phyloP scores from a whole-genome alignment of 192 early-diverging fungal genomes.

The Rhizoclosmatium sp. region DNA sequence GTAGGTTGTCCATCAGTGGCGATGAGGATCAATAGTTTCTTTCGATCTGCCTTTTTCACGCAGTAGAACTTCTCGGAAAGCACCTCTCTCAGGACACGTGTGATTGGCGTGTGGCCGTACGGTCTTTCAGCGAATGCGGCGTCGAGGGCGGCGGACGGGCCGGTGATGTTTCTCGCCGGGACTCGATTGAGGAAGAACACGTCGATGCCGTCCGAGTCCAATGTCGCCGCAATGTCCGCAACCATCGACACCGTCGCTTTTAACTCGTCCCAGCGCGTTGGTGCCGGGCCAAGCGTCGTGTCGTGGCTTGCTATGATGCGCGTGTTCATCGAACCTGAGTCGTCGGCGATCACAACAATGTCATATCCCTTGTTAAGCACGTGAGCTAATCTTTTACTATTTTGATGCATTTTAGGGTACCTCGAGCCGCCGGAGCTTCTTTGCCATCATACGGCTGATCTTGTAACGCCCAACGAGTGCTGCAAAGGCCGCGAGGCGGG shows the following conservation, averaged over 20 bases:
- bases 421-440: constrained; percentile 24
- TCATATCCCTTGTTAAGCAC: constrained; percentile 14
- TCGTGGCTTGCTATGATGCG: background rate
- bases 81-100: constrained; percentile 2
- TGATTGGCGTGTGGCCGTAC: constrained; percentile 18
- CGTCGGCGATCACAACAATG: constrained; percentile 33
- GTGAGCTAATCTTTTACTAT: background rate
- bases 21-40: background rate
- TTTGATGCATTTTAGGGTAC: background rate
- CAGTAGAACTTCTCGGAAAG: background rate
- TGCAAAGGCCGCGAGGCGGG: background rate
- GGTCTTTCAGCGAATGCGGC: constrained; percentile 2
- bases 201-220: constrained; percentile 30
- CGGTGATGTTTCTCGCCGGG: background rate
- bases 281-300: background rate
- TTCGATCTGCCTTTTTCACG: background rate
- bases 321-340: constrained; percentile 27
- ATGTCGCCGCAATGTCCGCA: constrained; percentile 11
- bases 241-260: constrained; percentile 7
- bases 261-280: constrained; percentile 35
- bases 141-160: background rate
- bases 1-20: constrained; percentile 1
- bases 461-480: background rate
- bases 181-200: constrained; percentile 29
- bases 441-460: constrained; percentile 27